Percentiles rank a stretch among this genome's conserved stretches.
phyloP scores from a whole-genome alignment of 2,329 filamentous ascomycete species.

The Pseudocercospora macadamiae region DNA sequence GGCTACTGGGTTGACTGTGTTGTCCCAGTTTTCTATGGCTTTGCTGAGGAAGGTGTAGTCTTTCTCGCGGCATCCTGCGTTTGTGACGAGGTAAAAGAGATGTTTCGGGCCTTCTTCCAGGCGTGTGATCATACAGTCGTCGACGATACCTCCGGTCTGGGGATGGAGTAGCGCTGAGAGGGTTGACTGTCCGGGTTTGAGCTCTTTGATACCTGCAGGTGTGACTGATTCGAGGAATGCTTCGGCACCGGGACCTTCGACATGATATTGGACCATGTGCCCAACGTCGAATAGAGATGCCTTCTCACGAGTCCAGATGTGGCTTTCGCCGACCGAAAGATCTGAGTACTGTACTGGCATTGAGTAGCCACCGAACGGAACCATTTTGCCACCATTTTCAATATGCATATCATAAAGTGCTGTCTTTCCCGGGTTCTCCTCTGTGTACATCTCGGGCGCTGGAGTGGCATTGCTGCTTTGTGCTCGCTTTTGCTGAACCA shows the following conservation, averaged over 20 bases:
- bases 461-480: constrained; percentile 35
- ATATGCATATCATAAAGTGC: constrained; percentile 79
- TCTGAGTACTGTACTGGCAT: constrained; percentile 91
- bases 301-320: constrained; percentile 84
- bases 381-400: constrained; percentile 84
- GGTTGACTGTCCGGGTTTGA: constrained; percentile 71
- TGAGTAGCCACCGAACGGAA: constrained; percentile 88
- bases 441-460: constrained; percentile 36
- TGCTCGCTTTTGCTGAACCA: constrained; percentile 26
- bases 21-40: constrained; percentile 66
- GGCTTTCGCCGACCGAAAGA: constrained; percentile 78
- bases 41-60: constrained; percentile 75
- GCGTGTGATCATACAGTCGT: constrained; percentile 88
- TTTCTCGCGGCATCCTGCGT: constrained; percentile 88
- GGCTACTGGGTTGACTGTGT: constrained; percentile 49
- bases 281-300: constrained; percentile 93
- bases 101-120: constrained; percentile 56
- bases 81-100: constrained; percentile 90
- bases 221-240: constrained; percentile 84
- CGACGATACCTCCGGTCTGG: constrained; percentile 84
- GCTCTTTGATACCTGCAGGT: constrained; percentile 69
- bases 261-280: constrained; percentile 90
- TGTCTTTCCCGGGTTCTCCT: constrained; percentile 52
- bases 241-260: constrained; percentile 78
- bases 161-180: constrained; percentile 83